Base-by-base conservation (phyloP, 768 basidiomycete species). In the Lactifluus volemus region DNA sequence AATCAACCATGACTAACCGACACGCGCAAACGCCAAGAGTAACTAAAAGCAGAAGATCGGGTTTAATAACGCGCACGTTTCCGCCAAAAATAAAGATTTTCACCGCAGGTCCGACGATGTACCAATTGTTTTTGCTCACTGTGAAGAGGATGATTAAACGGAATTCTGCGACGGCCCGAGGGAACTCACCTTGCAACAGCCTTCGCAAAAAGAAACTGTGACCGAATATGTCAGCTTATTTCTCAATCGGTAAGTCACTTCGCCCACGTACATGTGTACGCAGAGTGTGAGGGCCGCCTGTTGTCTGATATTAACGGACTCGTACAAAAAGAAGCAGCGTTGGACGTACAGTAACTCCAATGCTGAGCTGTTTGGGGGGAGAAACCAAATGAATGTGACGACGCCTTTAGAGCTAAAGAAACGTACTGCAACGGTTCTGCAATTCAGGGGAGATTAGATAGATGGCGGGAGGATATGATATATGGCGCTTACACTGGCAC, bases 91-190 rank as follows among this genome's bases (percentile, higher is more conserved):
- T 7, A n/a, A 9, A 6, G 45, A 11, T 11, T 17, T 36, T 60
- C 41, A 66, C 65, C 55, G 63, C 19, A 12, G 63, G 59, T 2
- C 42, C 56, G 17, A 60, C 12, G 5, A 66, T 51, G 17, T n/a
- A 59, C 65, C 63, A 58, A 39, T 65, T 66, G 6, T 52, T 34
- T 12, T 65, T 66, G 65, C 65, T 66, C 49, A 66, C 65, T 66
- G 17, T 3, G n/a, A 7, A 11, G n/a, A 30, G 8, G 25, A 41
- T 61, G n/a, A 60, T 38, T 51, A 34, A 29, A 48, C 34, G 30
- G 14, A 10, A 38, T 45, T 55, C 25, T 8, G 48, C n/a, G n/a
- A 12, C n/a, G 47, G 8, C 49, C 32, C 30, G 30, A 29, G 7
- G 49, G 5, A 19, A 55, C 65, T 48, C 41, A 66, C 65, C 41